Evolutionary conservation across 2,329 filamentous ascomycete species (phyloP).

Genomic region (Aureobasidium sp.): DNA sequence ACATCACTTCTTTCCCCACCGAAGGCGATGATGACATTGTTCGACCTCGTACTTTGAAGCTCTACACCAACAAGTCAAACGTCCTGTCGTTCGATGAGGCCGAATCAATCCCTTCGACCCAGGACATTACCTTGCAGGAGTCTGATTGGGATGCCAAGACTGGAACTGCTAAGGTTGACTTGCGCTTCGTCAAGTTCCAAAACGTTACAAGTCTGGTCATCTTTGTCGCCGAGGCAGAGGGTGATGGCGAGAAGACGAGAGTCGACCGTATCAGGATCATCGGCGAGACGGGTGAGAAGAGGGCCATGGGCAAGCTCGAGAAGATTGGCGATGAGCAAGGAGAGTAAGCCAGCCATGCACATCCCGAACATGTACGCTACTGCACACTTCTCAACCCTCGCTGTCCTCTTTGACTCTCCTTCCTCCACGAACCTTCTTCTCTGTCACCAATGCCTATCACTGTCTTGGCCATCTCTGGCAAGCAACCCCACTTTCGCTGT

Average conservation of each 20-base stretch:
- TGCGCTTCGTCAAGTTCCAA: conserved; percentile 97
- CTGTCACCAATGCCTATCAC: background rate
- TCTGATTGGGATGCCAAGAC: conserved; percentile 62
- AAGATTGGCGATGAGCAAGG: conserved; percentile 76
- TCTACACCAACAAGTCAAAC: conserved; percentile 82
- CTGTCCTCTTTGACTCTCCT: background rate
- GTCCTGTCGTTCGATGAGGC: conserved; percentile 94
- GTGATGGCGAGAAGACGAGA: conserved; percentile 75
- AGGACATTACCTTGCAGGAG: conserved; percentile 64
- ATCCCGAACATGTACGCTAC: background rate
- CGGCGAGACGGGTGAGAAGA: conserved; percentile 84
- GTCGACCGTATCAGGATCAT: conserved; percentile 72
- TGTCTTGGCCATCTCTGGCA: background rate
- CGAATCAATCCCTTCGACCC: conserved; percentile 73
- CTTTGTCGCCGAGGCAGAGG: conserved; percentile 74
- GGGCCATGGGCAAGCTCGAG: conserved; percentile 88
- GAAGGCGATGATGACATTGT: conserved; percentile 60
- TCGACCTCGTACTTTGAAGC: conserved; percentile 71
- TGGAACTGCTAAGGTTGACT: conserved; percentile 43
- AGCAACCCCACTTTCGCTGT: background rate
- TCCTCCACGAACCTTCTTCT: background rate
- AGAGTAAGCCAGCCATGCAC: conserved; percentile 34
- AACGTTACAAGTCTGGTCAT: conserved; percentile 79
- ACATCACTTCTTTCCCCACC: conserved; percentile 74
- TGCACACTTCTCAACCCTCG: background rate